Conservation (phyloP, 2,329 filamentous ascomycete genomes). For the Nothophoma quercina region DNA sequence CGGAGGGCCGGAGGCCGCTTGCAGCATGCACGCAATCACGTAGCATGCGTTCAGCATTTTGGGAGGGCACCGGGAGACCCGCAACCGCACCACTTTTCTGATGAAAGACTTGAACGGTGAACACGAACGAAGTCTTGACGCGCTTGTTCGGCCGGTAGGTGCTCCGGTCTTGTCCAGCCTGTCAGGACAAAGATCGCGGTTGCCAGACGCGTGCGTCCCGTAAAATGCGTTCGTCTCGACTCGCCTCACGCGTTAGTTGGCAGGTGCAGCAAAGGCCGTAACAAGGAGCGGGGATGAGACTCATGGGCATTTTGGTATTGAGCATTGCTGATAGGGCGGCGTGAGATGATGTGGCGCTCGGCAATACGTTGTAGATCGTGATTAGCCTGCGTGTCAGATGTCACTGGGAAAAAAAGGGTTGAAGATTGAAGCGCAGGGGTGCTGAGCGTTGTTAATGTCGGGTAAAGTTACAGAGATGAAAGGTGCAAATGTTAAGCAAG, state of each 20-base stretch:
- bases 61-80: conserved; percentile 12
- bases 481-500: not conserved
- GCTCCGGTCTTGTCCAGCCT: conserved; percentile 13
- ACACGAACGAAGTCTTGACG: not conserved
- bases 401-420: not conserved
- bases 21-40: conserved; percentile 12
- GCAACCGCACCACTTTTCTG: conserved; percentile 8
- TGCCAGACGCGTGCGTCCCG: conserved; percentile 9
- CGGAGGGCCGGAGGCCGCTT: conserved; percentile 5
- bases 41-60: not conserved
- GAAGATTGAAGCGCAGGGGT: not conserved
- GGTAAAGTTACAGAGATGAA: conserved; percentile 5
- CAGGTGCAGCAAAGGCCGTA: not conserved
- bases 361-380: conserved; percentile 17
- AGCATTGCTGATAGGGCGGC: conserved; percentile 14
- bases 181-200: conserved; percentile 7
- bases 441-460: not conserved
- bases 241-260: conserved; percentile 3
- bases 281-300: not conserved
- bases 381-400: conserved; percentile 18
- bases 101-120: not conserved
- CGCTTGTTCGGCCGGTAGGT: conserved; percentile 4
- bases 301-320: not conserved
- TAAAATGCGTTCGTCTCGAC: conserved; percentile 1
- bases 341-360: conserved; percentile 18